Evolutionary conservation across 2,329 filamentous ascomycete genomes (phyloP).

Genomic region (Colletotrichum sp.): DNA sequence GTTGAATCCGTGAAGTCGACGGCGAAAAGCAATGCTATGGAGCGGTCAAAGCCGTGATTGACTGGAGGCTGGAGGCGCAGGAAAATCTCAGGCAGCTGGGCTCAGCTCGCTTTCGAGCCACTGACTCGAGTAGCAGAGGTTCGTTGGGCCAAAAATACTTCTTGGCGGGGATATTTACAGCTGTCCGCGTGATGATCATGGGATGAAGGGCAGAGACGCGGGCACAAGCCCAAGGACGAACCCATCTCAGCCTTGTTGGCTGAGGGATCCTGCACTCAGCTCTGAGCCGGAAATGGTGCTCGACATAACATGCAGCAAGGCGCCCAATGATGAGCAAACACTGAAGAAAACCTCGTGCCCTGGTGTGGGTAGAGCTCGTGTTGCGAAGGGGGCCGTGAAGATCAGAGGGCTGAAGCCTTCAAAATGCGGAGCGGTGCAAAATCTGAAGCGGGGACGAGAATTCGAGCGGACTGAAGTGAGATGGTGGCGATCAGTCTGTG

Average conservation of each 20-base stretch:
- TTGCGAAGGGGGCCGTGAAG: neutral
- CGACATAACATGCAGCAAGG: neutral
- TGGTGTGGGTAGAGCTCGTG: neutral
- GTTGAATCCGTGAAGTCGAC: neutral
- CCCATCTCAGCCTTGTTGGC: neutral
- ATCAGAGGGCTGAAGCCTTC: neutral
- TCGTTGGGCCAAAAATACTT: neutral
- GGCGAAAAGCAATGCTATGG: neutral
- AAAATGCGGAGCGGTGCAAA: neutral
- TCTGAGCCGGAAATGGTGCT: neutral
- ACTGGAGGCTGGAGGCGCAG: neutral
- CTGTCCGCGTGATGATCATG: neutral
- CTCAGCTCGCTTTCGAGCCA: neutral
- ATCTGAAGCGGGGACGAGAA: neutral
- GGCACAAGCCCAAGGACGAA: neutral
- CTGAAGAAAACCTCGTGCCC: neutral
- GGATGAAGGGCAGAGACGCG: neutral
- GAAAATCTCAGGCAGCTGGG: neutral
- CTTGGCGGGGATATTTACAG: neutral
- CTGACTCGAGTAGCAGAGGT: neutral
- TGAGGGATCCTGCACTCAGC: neutral
- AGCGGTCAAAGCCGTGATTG: neutral
- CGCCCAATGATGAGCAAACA: neutral
- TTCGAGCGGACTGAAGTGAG: neutral
- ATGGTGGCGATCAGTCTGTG: neutral